phyloP scores from a whole-genome alignment of 2,329 filamentous ascomycete genomes.

The Clonostachys sp. region DNA sequence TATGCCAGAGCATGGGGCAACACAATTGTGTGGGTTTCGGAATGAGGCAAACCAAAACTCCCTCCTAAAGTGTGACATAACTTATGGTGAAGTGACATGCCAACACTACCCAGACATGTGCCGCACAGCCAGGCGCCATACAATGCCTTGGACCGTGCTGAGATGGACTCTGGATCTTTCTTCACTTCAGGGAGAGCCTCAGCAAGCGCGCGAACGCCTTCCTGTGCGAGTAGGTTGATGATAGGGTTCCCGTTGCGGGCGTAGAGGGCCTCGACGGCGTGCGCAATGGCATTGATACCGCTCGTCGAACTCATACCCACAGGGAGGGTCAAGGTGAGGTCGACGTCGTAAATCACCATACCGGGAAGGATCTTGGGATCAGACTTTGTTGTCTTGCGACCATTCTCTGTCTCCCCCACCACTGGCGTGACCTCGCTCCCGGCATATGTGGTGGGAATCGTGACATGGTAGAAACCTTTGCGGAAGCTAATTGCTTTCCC shows the following conservation, averaged over 20 bases:
- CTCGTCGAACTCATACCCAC: conserved; percentile 47
- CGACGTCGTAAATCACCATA: conserved; percentile 61
- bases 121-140: conserved; percentile 65
- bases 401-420: conserved; percentile 55
- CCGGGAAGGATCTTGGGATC: conserved; percentile 56
- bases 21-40: conserved; percentile 60
- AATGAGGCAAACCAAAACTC: conserved; percentile 58
- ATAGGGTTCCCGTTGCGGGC: conserved; percentile 58
- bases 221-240: conserved; percentile 50
- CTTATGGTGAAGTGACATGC: conserved; percentile 65
- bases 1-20: conserved; percentile 60
- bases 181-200: conserved; percentile 47
- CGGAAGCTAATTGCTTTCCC: conserved; percentile 51
- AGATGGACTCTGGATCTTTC: conserved; percentile 30
- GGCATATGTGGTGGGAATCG: conserved; percentile 57
- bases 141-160: conserved; percentile 39
- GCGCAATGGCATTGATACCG: conserved; percentile 62
- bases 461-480: conserved; percentile 47
- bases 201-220: conserved; percentile 51
- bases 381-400: conserved; percentile 50
- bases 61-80: conserved; percentile 62
- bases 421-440: conserved; percentile 63
- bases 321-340: conserved; percentile 56
- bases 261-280: conserved; percentile 55
- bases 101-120: conserved; percentile 51